phyloP scores from a whole-genome alignment of 2,329 filamentous ascomycete species.

The Aspergillus fijiensis region DNA sequence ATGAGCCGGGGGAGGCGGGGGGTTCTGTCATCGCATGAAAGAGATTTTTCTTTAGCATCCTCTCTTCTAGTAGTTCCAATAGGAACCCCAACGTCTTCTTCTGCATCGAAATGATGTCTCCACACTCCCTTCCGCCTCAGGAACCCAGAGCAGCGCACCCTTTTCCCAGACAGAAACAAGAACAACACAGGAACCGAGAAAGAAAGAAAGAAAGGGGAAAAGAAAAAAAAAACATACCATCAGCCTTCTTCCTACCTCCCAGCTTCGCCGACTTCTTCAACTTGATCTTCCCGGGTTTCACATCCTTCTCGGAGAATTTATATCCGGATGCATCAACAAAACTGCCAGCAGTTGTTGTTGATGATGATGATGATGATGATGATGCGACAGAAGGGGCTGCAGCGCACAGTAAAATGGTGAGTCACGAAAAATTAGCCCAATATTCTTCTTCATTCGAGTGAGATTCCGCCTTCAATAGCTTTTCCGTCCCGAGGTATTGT shows the following conservation, averaged over 20 bases:
- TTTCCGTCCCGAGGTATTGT: not conserved
- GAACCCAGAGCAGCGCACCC: too few relatives aligned
- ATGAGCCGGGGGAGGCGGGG: slow-evolving; percentile 36
- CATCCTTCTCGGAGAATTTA: slow-evolving; percentile 47
- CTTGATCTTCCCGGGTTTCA: slow-evolving; percentile 46
- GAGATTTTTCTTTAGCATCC: not conserved
- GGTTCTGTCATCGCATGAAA: slow-evolving; percentile 13
- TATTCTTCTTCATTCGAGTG: too few relatives aligned
- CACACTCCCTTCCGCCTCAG: not conserved
- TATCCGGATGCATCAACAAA: slow-evolving; percentile 48
- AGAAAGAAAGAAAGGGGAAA: not conserved
- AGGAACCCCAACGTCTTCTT: too few relatives aligned
- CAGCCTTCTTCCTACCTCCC: slow-evolving; percentile 32
- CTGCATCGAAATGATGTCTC: too few relatives aligned
- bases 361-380: slow-evolving; percentile 25
- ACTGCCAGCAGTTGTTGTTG: slow-evolving; percentile 29
- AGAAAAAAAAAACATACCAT: slow-evolving; percentile 23
- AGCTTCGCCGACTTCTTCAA: slow-evolving; percentile 38
- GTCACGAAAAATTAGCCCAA: not conserved
- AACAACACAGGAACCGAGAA: not conserved
- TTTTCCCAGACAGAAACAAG: too few relatives aligned
- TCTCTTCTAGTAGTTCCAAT: too few relatives aligned
- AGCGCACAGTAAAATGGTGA: not conserved
- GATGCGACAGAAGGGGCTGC: slow-evolving; percentile 28
- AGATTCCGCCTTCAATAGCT: too few relatives aligned